Percentiles rank a stretch among this genome's conserved stretches.
phyloP scores from a whole-genome alignment of 2,329 filamentous ascomycete genomes.

The Ophiostoma sp. region DNA sequence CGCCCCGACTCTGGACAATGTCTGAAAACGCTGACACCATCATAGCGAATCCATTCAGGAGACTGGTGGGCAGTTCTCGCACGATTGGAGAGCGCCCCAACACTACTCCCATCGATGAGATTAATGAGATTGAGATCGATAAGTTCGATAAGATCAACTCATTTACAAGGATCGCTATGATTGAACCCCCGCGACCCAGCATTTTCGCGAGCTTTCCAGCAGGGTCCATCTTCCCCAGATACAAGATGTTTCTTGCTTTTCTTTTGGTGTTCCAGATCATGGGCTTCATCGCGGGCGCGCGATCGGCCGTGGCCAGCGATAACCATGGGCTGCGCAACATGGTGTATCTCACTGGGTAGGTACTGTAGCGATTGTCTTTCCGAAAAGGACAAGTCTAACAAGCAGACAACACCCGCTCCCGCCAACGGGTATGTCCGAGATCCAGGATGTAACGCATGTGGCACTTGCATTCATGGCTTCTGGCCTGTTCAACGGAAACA shows the following conservation, averaged over 20 bases:
- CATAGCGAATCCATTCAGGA: constrained; percentile 1
- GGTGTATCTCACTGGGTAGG: constrained; percentile 49
- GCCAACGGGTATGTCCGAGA: constrained; percentile 35
- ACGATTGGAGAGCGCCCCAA: too few species aligned
- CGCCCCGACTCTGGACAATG: neutral
- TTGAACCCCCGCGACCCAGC: neutral
- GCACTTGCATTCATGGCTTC: constrained; percentile 55
- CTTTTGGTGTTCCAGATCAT: constrained; percentile 13
- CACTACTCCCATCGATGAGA: neutral
- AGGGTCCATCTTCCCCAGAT: neutral
- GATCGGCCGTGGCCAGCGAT: neutral
- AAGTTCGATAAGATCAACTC: neutral
- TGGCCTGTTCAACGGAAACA: constrained; percentile 44
- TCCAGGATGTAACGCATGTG: constrained; percentile 50
- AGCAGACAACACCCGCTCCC: constrained; percentile 45
- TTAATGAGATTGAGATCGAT: neutral
- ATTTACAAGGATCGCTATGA: too few species aligned
- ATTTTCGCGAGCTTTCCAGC: neutral
- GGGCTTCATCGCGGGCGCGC: constrained; percentile 7
- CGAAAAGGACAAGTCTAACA: neutral
- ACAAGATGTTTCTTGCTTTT: constrained; percentile 17
- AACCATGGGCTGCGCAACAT: constrained; percentile 32
- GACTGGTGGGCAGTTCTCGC: neutral
- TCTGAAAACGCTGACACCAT: constrained; percentile 11
- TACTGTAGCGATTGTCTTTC: neutral